Conservation (phyloP, 257 asterid species). For the Verbena officinalis region DNA sequence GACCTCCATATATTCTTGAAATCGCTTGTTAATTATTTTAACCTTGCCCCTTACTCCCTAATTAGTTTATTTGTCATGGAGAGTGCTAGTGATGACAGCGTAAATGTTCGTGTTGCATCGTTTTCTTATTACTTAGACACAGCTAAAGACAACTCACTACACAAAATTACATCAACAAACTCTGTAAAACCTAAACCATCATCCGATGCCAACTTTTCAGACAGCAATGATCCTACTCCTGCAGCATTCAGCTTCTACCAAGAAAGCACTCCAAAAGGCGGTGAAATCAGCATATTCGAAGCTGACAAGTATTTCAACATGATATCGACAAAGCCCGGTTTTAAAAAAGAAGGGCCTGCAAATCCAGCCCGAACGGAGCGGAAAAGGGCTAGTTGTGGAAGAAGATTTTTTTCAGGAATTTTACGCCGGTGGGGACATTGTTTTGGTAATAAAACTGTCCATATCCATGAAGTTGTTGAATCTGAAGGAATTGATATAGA, state of each 20-base stretch:
- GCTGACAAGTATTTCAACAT: conserved; percentile 69
- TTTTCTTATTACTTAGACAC: conserved; percentile 62
- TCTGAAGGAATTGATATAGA: too few relatives aligned
- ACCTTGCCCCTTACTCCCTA: background rate
- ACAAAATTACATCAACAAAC: conserved; percentile 27
- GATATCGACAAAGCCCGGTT: conserved; percentile 26
- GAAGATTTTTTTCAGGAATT: conserved; percentile 37
- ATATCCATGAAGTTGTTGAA: conserved; percentile 20
- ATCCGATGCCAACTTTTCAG: too few relatives aligned
- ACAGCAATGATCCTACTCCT: conserved; percentile 29
- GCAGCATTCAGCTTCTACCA: conserved; percentile 35
- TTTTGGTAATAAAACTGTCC: conserved; percentile 37
- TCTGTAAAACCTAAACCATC: conserved; percentile 25
- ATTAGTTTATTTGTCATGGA: conserved; percentile 37
- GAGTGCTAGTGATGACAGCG: conserved; percentile 31
- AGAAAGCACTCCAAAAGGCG: conserved; percentile 27
- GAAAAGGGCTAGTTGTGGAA: conserved; percentile 34
- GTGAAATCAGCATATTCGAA: conserved; percentile 51
- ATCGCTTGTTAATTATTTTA: background rate
- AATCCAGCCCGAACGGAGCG: conserved; percentile 19
- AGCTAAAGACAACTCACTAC: conserved; percentile 46
- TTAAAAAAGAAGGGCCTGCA: conserved; percentile 3
- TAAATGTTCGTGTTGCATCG: conserved; percentile 56
- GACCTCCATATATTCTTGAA: too few relatives aligned
- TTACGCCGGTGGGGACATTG: conserved; percentile 45